phyloP scores from a whole-genome alignment of 441 rosid species.

The Pelargonium citronellum region DNA sequence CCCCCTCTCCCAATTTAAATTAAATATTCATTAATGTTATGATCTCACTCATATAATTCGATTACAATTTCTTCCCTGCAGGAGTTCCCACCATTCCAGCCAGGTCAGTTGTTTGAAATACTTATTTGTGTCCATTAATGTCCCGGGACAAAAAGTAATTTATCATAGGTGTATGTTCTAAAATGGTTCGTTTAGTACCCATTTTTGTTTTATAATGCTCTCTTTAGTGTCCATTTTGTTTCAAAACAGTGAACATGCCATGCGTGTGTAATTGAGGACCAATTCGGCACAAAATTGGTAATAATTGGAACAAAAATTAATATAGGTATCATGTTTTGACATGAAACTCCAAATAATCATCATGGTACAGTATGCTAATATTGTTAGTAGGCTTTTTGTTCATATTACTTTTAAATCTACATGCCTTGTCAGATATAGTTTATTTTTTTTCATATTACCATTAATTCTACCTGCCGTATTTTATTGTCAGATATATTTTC shows the following conservation, averaged over 20 bases:
- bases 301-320: no score
- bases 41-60: background rate
- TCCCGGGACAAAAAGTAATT: background rate
- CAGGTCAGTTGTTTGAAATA: slow-evolving; percentile 43
- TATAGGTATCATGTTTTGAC: background rate
- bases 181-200: no score
- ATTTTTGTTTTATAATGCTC: no score
- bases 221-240: no score
- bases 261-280: no score
- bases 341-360: background rate
- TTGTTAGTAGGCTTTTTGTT: background rate
- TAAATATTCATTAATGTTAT: background rate
- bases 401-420: background rate
- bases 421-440: slow-evolving; percentile 1
- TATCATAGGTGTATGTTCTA: background rate
- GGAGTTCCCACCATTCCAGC: slow-evolving; percentile 44
- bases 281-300: no score
- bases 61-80: slow-evolving; percentile 35
- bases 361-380: no score
- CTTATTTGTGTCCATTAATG: background rate
- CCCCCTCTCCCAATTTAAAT: background rate
- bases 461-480: background rate
- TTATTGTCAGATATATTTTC: slow-evolving; percentile 3
- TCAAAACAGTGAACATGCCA: no score
- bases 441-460: background rate